Evolutionary conservation across 306 rosid species (phyloP), one percentile per base, ranked within the genome.

Genomic region (Lathyrus oleraceus): DNA sequence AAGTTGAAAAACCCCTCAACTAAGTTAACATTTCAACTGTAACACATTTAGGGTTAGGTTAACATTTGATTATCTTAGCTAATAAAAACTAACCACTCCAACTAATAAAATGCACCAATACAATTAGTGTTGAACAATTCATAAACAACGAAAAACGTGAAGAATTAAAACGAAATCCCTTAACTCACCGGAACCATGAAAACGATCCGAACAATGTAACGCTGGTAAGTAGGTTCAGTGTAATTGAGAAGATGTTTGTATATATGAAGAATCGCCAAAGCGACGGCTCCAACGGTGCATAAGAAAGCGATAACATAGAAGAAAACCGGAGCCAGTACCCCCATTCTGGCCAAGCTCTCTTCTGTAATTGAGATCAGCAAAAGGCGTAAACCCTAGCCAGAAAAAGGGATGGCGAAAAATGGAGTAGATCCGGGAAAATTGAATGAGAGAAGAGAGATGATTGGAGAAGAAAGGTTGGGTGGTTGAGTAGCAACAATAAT

Each of bases 131-230:
- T 32, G 38, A 5, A 32, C 8, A 65, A 65, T 44, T 44, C 13
- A 8, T 21, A 11, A 5, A 44, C n/a, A 44, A 63, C 2, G 27
- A 32, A 60, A 28, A 14, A 60, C 44, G 2, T 1, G 21, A 6
- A 58, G 8, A 58, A 58, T 30, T 30, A 20, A 60, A 20, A 19
- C 3, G 30, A 42, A 70, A 25, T 14, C 9, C 8, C 23, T 14
- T 13, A n/a, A 83, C 96, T 89, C 58, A 93, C 99, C 67, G 96
- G 99, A 28, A 94, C 99, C 99, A 94, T 94, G 69, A 91, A 94
- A 61, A 94, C 78, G 70, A 94, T 94, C 38, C 99, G 91, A 43
- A 91, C 99, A 32, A 94, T 94, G 70, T 79, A 88, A 51, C 99
- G 88, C 83, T 94, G 99, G 71, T 94, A 94, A 71, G 92, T 91